These are phyloP conservation scores for Heracleum sosnowskyi DNA, from an alignment of 129 eudicot species.

Conservation along the genomic window DNA sequence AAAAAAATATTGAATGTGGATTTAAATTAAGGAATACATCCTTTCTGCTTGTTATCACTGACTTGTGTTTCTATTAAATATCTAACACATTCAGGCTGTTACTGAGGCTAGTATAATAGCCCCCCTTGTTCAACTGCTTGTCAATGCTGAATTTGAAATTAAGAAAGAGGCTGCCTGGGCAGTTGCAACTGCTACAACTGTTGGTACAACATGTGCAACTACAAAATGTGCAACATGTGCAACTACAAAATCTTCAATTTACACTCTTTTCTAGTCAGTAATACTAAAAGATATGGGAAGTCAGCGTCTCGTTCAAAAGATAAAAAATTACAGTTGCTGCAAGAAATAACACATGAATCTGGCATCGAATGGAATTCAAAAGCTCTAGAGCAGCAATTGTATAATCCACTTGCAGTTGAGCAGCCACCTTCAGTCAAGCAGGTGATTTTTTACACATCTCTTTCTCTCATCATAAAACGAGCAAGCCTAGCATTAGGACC, in stretches of 20 bases:
- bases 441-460: constrained; percentile 24
- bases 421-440: constrained; percentile 37
- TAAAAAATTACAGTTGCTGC: constrained; percentile 59
- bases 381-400: constrained; percentile 48
- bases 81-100: no score
- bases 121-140: no score
- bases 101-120: no score
- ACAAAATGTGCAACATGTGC: no score
- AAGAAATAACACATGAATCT: constrained; percentile 52
- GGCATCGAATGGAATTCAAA: constrained; percentile 57
- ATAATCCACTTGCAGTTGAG: constrained; percentile 32
- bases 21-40: no score
- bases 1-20: no score
- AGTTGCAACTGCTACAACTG: no score
- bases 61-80: no score
- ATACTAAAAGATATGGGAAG: constrained; percentile 23
- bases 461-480: neutral
- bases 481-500: neutral
- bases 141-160: no score
- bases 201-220: no score
- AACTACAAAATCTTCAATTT: neutral
- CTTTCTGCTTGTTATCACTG: no score
- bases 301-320: constrained; percentile 42
- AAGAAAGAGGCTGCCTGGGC: no score
- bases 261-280: neutral